Evolutionary conservation across 345 rosid species (phyloP), one percentile per base, ranked within the genome.

Genomic region (Populus simonii): DNA sequence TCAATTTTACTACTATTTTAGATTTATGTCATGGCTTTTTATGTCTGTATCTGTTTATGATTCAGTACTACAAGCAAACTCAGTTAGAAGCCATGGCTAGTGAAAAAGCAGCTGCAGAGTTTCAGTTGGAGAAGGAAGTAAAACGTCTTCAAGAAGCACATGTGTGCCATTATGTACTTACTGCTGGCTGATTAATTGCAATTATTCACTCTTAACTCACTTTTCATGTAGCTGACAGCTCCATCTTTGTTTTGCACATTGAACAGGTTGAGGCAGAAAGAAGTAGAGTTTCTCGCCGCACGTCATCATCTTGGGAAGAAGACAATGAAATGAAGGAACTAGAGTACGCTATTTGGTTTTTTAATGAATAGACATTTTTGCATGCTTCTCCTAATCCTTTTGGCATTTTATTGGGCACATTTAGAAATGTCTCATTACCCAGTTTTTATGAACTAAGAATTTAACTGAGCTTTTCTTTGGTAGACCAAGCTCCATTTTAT

Each of bases 41-140:
- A 55, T 78, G 43, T 23, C 23, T 47, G 41, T 49, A 31, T 45
- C 77, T 74, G 67, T 66, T 33, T 62, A 25, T 76, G 62, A 61
- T 87, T 79, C 90, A 96, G 99, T 96, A 96, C 84, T 89, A 90
- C 85, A 96, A 96, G 93, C 99, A 96, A 92, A 96, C 99, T 20
- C 99, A 96, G 74, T 86, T 96, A 74, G 98, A 96, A 88, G 84
- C 95, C 79, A 91, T 94, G 97, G 94, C 97, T 41, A 92, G 94
- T 87, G 99, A 96, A 82, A 96, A 96, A 86, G 98, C 98, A 80
- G 98, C 98, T 0, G 98, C 98, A 76, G 98, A 96, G 83, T 96
- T 94, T 83, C 99, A 96, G 83, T 81, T 92, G 87, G 99, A 96
- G 86, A 92, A 94, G 88, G 99, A 96, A 88, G 73, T 90, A 71